Base-by-base conservation (phyloP, 768 basidiomycete genomes). In the Rhodotorula toruloides region DNA sequence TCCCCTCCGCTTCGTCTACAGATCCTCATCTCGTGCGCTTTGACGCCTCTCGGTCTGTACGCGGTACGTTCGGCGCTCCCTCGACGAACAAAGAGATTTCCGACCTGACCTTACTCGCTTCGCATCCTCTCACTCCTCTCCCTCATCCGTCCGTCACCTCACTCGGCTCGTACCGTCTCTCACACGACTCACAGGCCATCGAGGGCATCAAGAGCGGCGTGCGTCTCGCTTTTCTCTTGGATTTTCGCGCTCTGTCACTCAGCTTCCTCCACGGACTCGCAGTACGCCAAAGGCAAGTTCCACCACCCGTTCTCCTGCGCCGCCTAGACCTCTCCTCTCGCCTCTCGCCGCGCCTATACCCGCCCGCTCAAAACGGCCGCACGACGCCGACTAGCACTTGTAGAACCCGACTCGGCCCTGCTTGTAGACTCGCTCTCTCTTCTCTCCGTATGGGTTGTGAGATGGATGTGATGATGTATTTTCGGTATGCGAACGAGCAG, bases 231-330 rank as follows among this genome's bases (percentile, higher is more conserved):
- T 31, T 16, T 27, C 6, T 2, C 29, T 22, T 25, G 44, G 25
- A 10, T 32, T 22, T 21, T 36, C 49, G 17, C 16, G 16, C 12
- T 16, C 17, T 9, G 21, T n/a, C 21, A 7, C 54, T 44, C 21
- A 17, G n/a, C 54, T 14, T 21, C n/a, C 40, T 27, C 55, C 43
- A 5, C 21, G 19, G 16, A 12, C 50, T 14, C 36, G 34, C 54
- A 58, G 58, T 59, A 60, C 58, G 13, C 29, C 4, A n/a, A 14
- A 21, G 58, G 58, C 39, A 40, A 21, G 29, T 60, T 31, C 49
- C 6, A 49, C 48, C 58, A 52, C 58, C 58, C 58, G 21, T 60
- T 60, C 58, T 42, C 58, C 2, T 60, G 58, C 58, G 17, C 17
- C 9, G 27, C 58, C 25, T 60, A 60, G 58, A 43, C 37, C n/a